A percentile compares a stretch with the other conserved stretches of the same genome.
These are phyloP conservation scores for Paramecium sonneborni DNA, from an alignment of 73 alveolate genomes.

Conservation along the genomic window DNA sequence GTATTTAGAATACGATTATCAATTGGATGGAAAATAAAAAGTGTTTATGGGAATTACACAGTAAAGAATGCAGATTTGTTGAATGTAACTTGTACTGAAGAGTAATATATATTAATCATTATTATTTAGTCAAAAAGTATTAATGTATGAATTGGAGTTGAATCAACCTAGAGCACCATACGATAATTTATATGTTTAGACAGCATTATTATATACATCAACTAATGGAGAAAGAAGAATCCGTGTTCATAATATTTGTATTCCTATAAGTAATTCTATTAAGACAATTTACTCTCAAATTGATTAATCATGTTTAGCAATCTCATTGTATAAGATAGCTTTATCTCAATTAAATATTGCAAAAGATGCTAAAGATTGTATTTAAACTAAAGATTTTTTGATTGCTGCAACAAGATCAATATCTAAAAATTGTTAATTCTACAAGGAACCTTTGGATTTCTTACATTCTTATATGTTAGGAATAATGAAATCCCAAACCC, in stretches of 20 bases:
- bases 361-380: background rate
- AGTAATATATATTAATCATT: background rate
- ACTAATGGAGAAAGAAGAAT: constrained; percentile 95
- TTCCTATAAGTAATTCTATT: constrained; percentile 52
- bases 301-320: constrained; percentile 35
- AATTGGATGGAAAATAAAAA: constrained; percentile 69
- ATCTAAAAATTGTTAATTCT: background rate
- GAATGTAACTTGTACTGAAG: background rate
- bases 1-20: constrained; percentile 91
- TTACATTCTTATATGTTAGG: constrained; percentile 42
- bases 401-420: background rate
- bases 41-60: constrained; percentile 73
- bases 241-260: constrained; percentile 83
- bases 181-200: constrained; percentile 83
- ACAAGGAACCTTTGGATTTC: background rate
- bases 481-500: background rate
- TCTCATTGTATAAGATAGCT: constrained; percentile 4
- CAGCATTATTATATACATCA: constrained; percentile 88
- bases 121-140: background rate
- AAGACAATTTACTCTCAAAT: constrained; percentile 12
- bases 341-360: background rate
- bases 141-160: constrained; percentile 60
- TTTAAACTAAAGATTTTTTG: background rate
- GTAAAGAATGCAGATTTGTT: constrained; percentile 56
- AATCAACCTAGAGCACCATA: constrained; percentile 63